Evolutionary conservation across 2,329 filamentous ascomycete genomes (phyloP).

Genomic region (Spiromastix sp.): DNA sequence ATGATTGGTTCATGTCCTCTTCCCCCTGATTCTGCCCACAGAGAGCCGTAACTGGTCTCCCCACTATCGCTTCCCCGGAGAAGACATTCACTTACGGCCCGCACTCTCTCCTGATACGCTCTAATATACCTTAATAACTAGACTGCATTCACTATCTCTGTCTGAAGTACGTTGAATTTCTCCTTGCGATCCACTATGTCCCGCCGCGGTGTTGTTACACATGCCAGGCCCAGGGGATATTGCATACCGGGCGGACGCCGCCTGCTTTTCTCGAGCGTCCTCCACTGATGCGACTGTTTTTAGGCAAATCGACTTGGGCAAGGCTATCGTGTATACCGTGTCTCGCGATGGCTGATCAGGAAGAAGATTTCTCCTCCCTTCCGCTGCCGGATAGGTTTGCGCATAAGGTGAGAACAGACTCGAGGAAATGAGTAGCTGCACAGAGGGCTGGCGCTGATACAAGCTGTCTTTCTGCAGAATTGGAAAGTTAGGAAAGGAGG

Average conservation of each 20-base stretch:
- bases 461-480: constrained; percentile 39
- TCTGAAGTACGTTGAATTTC: no score
- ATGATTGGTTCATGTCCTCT: no score
- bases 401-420: constrained; percentile 53
- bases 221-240: background rate
- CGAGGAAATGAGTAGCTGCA: constrained; percentile 2
- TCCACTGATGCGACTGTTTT: background rate
- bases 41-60: no score
- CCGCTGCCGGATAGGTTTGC: constrained; percentile 70
- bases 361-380: constrained; percentile 73
- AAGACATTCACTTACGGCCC: no score
- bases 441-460: constrained; percentile 12
- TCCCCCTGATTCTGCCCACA: no score
- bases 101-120: no score
- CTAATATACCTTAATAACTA: no score
- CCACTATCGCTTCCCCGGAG: no score
- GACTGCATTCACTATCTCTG: no score
- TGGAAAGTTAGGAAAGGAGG: constrained; percentile 97
- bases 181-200: no score
- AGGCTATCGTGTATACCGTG: background rate
- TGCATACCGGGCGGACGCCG: background rate
- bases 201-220: constrained; percentile 1
- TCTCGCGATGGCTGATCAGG: constrained; percentile 60
- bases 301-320: constrained; percentile 2
- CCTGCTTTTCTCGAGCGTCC: no score